Evolutionary conservation across 345 rosid species (phyloP).

Genomic region (Microcos paniculata): DNA sequence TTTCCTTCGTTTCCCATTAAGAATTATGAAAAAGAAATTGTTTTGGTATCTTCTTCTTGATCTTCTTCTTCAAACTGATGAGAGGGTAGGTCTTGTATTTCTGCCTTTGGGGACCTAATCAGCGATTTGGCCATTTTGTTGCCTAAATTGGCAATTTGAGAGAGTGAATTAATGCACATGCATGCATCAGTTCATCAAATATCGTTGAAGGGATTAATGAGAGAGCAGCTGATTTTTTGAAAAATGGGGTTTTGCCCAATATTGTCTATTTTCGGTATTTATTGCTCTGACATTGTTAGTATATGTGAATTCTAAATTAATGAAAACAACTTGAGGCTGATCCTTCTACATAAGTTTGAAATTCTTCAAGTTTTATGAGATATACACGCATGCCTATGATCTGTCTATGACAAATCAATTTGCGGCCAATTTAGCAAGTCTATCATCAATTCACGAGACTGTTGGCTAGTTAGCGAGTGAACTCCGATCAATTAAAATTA

Average conservation of each 20-base stretch:
- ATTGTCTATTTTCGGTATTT: not conserved
- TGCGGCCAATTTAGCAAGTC: not conserved
- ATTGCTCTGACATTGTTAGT: not conserved
- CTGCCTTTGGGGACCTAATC: no score
- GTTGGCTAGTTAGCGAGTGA: no score
- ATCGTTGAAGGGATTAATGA: not conserved
- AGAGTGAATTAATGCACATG: not conserved
- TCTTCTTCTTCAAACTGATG: no score
- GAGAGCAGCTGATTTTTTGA: not conserved
- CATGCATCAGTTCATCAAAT: not conserved
- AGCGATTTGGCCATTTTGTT: no score
- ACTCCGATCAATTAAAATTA: no score
- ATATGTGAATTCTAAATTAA: not conserved
- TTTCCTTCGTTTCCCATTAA: not conserved
- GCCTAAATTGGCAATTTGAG: no score
- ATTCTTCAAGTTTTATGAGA: not conserved
- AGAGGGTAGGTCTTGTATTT: no score
- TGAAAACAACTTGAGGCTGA: conserved; percentile 15
- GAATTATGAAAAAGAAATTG: not conserved
- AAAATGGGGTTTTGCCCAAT: not conserved
- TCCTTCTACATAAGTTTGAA: not conserved
- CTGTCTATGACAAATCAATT: not conserved
- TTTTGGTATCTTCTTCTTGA: not conserved
- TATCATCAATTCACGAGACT: not conserved
- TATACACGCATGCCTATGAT: not conserved